Evolutionary conservation across 2,329 filamentous ascomycete species (phyloP).

Genomic region (Colletotrichum sp.): DNA sequence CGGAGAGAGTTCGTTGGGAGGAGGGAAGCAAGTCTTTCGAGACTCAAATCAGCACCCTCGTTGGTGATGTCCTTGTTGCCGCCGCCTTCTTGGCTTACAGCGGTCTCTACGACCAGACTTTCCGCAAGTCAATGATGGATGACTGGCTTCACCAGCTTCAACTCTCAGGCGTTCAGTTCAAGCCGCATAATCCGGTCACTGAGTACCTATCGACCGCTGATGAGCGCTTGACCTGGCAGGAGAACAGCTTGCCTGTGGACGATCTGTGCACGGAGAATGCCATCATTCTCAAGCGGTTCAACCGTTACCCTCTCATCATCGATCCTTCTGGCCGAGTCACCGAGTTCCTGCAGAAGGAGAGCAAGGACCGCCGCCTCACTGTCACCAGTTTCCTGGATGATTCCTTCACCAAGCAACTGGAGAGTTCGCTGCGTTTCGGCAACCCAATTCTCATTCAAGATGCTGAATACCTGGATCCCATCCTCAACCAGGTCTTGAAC

Average conservation of each 20-base stretch:
- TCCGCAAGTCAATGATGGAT: slow-evolving; percentile 96
- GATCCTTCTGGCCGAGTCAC: slow-evolving; percentile 94
- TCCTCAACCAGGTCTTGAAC: slow-evolving; percentile 97
- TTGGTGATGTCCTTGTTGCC: slow-evolving; percentile 95
- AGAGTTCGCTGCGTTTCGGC: slow-evolving; percentile 95
- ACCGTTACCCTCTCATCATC: slow-evolving; percentile 97
- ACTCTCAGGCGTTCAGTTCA: slow-evolving; percentile 91
- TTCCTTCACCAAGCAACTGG: slow-evolving; percentile 96
- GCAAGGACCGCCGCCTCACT: slow-evolving; percentile 89
- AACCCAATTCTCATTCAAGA: slow-evolving; percentile 99
- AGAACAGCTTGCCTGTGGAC: slow-evolving; percentile 90
- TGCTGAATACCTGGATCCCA: slow-evolving; percentile 94
- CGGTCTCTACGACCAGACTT: slow-evolving; percentile 96
- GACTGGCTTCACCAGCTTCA: slow-evolving; percentile 96
- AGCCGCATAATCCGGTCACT: slow-evolving; percentile 90
- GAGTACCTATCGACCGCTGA: slow-evolving; percentile 97
- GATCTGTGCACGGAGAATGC: slow-evolving; percentile 99
- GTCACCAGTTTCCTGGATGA: slow-evolving; percentile 98
- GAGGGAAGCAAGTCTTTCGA: slow-evolving; percentile 98
- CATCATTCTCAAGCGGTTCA: slow-evolving; percentile 96
- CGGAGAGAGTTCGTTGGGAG: slow-evolving; percentile 93
- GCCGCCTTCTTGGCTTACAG: slow-evolving; percentile 97
- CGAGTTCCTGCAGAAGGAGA: slow-evolving; percentile 94
- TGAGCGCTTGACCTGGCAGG: slow-evolving; percentile 93
- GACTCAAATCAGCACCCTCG: slow-evolving; percentile 94